Evolutionary conservation across 768 basidiomycete species (phyloP).

Genomic region (Cantharellus anzutake): DNA sequence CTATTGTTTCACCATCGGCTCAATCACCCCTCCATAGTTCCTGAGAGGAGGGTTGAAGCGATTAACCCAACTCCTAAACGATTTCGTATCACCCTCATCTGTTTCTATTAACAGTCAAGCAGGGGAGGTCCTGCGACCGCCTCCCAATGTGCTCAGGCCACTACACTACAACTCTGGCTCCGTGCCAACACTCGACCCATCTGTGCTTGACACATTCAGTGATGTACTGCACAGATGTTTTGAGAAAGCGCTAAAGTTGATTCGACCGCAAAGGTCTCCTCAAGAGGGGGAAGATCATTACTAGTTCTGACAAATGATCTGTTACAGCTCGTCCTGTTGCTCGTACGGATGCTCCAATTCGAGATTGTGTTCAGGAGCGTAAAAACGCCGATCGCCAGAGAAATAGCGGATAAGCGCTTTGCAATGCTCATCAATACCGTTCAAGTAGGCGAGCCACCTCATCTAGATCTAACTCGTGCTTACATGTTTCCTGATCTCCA

Average conservation of each 20-base stretch:
- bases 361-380: constrained; percentile 3
- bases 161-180: background rate
- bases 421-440: constrained; percentile 1
- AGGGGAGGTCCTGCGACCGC: constrained; percentile 8
- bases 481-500: too few relatives aligned
- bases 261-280: background rate
- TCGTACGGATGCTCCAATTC: constrained; percentile 6
- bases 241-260: background rate
- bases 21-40: background rate
- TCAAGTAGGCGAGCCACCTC: too few relatives aligned
- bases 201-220: background rate
- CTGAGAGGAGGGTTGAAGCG: constrained; percentile 5
- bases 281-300: too few relatives aligned
- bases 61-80: constrained; percentile 2
- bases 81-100: too few relatives aligned
- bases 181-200: background rate
- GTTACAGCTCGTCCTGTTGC: constrained; percentile 3
- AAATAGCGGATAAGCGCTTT: background rate
- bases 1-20: too few relatives aligned
- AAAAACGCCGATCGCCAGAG: constrained; percentile 4
- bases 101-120: constrained; percentile 1
- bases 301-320: background rate
- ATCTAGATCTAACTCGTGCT: too few relatives aligned
- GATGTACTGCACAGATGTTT: background rate
- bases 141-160: constrained; percentile 3